Conservation (phyloP, 352 stramenopile genomes). For the Aphanomyces stellatus region DNA sequence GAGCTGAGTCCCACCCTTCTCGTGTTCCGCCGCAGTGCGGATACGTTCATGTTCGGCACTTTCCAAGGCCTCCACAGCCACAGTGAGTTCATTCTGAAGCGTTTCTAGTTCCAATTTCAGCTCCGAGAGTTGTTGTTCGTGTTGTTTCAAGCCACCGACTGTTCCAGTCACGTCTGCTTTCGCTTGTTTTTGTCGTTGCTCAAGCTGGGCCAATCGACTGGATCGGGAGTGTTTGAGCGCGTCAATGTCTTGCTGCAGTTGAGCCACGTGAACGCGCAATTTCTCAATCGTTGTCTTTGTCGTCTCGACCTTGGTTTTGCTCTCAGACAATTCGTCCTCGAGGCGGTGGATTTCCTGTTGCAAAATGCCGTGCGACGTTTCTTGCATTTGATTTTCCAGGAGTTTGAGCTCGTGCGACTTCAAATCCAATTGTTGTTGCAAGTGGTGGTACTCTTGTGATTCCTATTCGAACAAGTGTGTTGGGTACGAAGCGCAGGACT, state of each 20-base stretch:
- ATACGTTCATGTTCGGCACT: slow-evolving; percentile 19
- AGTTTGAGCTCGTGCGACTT: slow-evolving; percentile 76
- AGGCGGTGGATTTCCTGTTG: slow-evolving; percentile 57
- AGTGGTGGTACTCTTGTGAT: slow-evolving; percentile 53
- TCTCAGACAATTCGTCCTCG: slow-evolving; percentile 63
- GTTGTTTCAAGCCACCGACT: slow-evolving; percentile 42
- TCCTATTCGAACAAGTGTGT: slow-evolving; percentile 28
- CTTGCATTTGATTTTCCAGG: slow-evolving; percentile 70
- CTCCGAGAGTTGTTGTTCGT: slow-evolving; percentile 63
- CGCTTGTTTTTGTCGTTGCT: slow-evolving; percentile 59
- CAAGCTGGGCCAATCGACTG: slow-evolving; percentile 68
- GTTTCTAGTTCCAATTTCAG: slow-evolving; percentile 47
- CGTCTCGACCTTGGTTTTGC: slow-evolving; percentile 46
- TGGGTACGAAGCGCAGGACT: not conserved
- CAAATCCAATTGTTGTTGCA: slow-evolving; percentile 71
- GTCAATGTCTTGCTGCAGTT: slow-evolving; percentile 67
- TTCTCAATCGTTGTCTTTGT: slow-evolving; percentile 65
- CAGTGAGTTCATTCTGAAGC: slow-evolving; percentile 48
- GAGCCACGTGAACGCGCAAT: slow-evolving; percentile 65
- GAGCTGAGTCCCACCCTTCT: not conserved
- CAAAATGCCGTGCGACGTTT: slow-evolving; percentile 67
- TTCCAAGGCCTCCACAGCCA: not conserved
- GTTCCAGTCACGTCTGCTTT: slow-evolving; percentile 73
- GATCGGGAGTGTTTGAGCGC: slow-evolving; percentile 74
- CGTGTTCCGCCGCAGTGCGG: not conserved